A percentile compares a stretch with the other conserved stretches of the same genome.
Conservation (phyloP, 768 basidiomycete species). For the Hericium erinaceus region DNA sequence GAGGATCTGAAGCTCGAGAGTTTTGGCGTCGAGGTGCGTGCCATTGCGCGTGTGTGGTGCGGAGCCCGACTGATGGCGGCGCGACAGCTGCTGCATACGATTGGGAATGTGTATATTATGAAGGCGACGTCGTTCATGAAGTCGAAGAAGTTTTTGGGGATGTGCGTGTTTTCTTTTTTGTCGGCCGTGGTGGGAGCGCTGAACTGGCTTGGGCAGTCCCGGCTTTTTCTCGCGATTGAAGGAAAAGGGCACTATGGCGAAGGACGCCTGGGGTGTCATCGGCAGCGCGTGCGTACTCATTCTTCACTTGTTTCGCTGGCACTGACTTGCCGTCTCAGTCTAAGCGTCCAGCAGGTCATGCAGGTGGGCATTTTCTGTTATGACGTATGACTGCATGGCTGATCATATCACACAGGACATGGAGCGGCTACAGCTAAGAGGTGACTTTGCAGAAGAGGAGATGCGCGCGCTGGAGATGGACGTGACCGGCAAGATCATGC, state of each 20-base stretch:
- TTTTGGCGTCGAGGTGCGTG: constrained; percentile 86
- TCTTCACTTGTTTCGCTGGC: too few relatives aligned
- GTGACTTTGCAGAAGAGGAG: constrained; percentile 82
- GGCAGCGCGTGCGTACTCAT: constrained; percentile 74
- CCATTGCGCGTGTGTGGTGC: neutral
- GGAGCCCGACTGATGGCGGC: neutral
- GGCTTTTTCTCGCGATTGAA: constrained; percentile 92
- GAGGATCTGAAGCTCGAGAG: constrained; percentile 96
- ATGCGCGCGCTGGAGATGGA: constrained; percentile 83
- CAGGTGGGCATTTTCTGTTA: constrained; percentile 14
- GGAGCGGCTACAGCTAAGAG: constrained; percentile 82
- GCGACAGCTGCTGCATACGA: constrained; percentile 72
- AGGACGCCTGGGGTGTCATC: constrained; percentile 95
- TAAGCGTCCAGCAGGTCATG: constrained; percentile 75
- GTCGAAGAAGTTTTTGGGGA: constrained; percentile 82
- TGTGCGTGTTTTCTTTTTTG: constrained; percentile 39
- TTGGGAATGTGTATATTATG: constrained; percentile 86
- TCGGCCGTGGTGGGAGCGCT: neutral
- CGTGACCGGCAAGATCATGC: constrained; percentile 89
- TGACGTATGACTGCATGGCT: neutral
- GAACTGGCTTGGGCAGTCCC: constrained; percentile 33
- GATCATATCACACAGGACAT: constrained; percentile 52
- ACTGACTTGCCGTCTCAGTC: constrained; percentile 21
- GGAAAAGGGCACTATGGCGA: constrained; percentile 87
- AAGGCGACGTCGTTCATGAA: constrained; percentile 91